These are phyloP conservation scores for Nymphaea colorata DNA, from an alignment of 164 flowering plant genomes.

Conservation along the genomic window DNA sequence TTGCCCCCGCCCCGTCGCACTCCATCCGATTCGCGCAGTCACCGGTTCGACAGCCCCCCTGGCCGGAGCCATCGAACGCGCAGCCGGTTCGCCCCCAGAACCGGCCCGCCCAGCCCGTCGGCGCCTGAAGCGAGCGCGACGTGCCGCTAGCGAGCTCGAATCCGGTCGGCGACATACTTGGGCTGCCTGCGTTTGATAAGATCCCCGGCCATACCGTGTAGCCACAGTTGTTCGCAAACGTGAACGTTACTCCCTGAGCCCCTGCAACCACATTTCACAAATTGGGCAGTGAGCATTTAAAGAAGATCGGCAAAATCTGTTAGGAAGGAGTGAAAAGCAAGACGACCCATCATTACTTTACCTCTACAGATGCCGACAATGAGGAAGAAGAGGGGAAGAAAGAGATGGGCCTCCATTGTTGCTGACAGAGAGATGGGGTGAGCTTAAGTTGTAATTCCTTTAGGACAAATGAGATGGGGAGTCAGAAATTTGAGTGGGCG, in stretches of 20 bases:
- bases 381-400: neutral
- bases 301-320: neutral
- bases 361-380: neutral
- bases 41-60: constrained; percentile 56
- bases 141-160: constrained; percentile 44
- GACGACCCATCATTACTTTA: neutral
- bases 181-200: constrained; percentile 47
- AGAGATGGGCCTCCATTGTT: neutral
- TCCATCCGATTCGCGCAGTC: constrained; percentile 64
- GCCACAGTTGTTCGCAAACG: constrained; percentile 68
- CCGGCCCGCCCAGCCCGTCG: constrained; percentile 86
- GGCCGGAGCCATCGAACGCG: constrained; percentile 40
- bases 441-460: neutral
- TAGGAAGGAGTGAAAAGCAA: neutral
- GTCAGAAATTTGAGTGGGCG: neutral
- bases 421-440: neutral
- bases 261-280: constrained; percentile 14
- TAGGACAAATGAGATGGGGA: neutral
- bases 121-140: constrained; percentile 47
- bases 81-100: constrained; percentile 92
- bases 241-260: constrained; percentile 46
- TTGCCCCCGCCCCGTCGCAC: constrained; percentile 70
- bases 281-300: neutral
- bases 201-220: constrained; percentile 88
- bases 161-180: constrained; percentile 51